Base-by-base conservation (phyloP, 257 asterid genomes). In the Lycium ferocissimum region DNA sequence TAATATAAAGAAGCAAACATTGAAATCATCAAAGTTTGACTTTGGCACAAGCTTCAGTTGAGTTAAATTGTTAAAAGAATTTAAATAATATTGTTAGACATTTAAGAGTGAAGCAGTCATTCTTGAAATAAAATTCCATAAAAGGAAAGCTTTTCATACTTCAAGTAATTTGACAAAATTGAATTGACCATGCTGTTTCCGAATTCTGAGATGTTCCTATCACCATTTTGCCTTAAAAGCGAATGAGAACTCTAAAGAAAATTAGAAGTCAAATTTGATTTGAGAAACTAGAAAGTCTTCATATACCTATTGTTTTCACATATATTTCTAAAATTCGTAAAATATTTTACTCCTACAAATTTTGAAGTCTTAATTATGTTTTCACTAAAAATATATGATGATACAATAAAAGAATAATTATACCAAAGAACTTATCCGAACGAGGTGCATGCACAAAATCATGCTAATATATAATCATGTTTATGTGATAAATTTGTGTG, bases 21-120 rank as follows among this genome's bases (percentile, higher is more conserved):
- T 53, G 65, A 78, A 78, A 9, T 78, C 49, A 78, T 78, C 65
- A 51, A 78, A 14, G 47, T 76, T 78, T 53, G 82, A 78, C 82
- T 78, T 76, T 78, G 20, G 78, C 43, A 38, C 43, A 38, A 37
- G 26, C 53, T 69, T 13, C 3, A 14, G 38, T 38, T 35, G 47
- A 69, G 78, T 69, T 15, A 38, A 38, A 1, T 66, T 69, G 78
- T 37, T 17, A 18, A 70, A 38, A 8, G 8, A 70, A 71, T 40
- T 67, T 67, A 37, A 69, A 38, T 3, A 69, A 37, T 17, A 72
- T 72, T 43, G 37, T 43, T 43, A 70, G 11, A 38, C 11, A 6
- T 40, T 40, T 40, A 40, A 51, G 12, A 51, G 9, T 76, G 81
- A 76, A 76, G 47, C 65, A 51, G 82, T 78, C 82, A 78, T 7